Conservation (phyloP, 208 protist species). For the Acanthamoeba lenticulata region DNA sequence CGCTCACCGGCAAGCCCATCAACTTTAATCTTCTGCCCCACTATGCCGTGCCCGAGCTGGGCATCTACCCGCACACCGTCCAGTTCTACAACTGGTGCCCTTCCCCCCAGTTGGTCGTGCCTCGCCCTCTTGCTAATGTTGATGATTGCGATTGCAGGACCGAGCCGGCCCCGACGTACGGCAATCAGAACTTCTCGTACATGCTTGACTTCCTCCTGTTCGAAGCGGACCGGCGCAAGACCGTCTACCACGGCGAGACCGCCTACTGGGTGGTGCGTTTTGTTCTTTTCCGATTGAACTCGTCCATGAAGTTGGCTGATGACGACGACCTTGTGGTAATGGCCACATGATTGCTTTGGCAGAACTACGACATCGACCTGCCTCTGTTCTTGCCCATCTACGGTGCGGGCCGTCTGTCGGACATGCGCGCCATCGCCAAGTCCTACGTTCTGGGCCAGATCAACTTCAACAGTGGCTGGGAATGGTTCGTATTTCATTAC, state of each 20-base stretch:
- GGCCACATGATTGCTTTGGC: no score
- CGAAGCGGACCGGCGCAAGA: slow-evolving; percentile 30
- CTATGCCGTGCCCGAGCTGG: slow-evolving; percentile 46
- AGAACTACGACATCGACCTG: slow-evolving; percentile 73
- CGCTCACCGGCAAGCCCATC: slow-evolving; percentile 55
- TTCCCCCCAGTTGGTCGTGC: background rate
- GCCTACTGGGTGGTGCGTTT: slow-evolving; percentile 68
- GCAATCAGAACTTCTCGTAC: slow-evolving; percentile 64
- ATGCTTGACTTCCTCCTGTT: slow-evolving; percentile 67
- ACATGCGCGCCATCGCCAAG: slow-evolving; percentile 64
- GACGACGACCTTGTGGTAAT: no score
- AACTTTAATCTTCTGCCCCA: slow-evolving; percentile 74
- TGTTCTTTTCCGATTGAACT: no score
- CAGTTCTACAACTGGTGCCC: slow-evolving; percentile 68
- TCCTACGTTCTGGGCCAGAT: slow-evolving; percentile 57
- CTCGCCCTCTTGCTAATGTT: no score
- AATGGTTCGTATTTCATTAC: slow-evolving; percentile 51
- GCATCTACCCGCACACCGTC: slow-evolving; percentile 73
- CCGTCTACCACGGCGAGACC: slow-evolving; percentile 68
- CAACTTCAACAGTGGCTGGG: slow-evolving; percentile 71
- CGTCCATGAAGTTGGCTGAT: no score
- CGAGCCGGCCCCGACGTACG: slow-evolving; percentile 55
- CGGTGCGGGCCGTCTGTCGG: slow-evolving; percentile 3
- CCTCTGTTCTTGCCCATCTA: slow-evolving; percentile 73
- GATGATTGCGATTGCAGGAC: background rate